phyloP scores from a whole-genome alignment of 371 early-diverging fungal genomes.

The Gilbertella persicaria region DNA sequence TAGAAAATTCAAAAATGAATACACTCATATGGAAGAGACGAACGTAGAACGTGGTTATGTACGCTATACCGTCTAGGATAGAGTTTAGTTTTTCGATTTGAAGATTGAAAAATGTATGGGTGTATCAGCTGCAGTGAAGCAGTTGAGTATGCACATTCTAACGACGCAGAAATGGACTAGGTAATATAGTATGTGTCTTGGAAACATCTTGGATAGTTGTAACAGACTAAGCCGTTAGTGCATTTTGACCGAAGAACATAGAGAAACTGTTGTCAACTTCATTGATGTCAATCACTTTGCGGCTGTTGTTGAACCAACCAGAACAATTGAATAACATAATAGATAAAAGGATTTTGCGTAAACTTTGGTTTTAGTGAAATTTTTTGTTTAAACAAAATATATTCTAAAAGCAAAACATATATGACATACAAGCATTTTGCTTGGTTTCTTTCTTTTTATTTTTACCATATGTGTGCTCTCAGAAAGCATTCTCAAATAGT shows the following conservation, averaged over 20 bases:
- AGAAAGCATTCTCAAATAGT: too few species aligned
- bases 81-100: slow-evolving; percentile 6
- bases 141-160: slow-evolving; percentile 36
- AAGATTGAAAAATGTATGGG: slow-evolving; percentile 21
- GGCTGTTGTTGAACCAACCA: slow-evolving; percentile 9
- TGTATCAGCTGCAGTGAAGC: slow-evolving; percentile 22
- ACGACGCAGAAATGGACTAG: slow-evolving; percentile 19
- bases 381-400: too few species aligned
- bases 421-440: too few species aligned
- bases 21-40: not conserved
- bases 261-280: slow-evolving; percentile 12
- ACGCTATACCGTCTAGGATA: too few species aligned
- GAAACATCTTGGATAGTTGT: slow-evolving; percentile 15
- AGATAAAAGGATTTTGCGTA: too few species aligned
- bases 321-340: too few species aligned
- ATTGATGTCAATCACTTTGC: slow-evolving; percentile 19
- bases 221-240: too few species aligned
- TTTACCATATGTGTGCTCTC: too few species aligned
- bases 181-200: slow-evolving; percentile 15
- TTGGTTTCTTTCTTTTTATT: too few species aligned
- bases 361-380: too few species aligned
- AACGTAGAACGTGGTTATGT: slow-evolving; percentile 11
- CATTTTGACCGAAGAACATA: slow-evolving; percentile 17
- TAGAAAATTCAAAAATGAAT: not conserved
- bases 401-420: too few species aligned